These are phyloP conservation scores for Hypoxylon intermedium DNA, from an alignment of 495 filamentous ascomycete species.

Conservation along the genomic window DNA sequence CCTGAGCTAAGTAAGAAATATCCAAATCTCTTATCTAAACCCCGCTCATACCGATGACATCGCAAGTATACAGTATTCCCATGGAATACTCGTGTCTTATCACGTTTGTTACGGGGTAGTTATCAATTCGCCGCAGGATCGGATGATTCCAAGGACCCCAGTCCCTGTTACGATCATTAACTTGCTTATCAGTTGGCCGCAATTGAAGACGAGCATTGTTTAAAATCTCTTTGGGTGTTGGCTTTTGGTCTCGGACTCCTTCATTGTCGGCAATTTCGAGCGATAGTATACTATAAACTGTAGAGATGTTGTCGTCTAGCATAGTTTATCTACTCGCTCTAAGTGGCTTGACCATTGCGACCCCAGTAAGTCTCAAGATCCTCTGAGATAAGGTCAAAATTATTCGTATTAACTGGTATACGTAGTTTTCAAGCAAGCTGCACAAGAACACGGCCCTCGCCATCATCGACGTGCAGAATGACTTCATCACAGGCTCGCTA, in stretches of 20 bases:
- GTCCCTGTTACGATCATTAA: too few relatives aligned
- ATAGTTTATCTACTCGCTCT: slow-evolving; percentile 7
- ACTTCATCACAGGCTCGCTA: slow-evolving; percentile 44
- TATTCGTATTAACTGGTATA: neutral
- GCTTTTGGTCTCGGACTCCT: too few relatives aligned
- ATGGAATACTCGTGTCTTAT: too few relatives aligned
- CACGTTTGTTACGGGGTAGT: too few relatives aligned
- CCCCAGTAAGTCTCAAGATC: slow-evolving; percentile 21
- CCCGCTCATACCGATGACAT: slow-evolving; percentile 6
- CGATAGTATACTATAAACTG: neutral
- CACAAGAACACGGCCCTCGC: slow-evolving; percentile 42
- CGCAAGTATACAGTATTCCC: too few relatives aligned
- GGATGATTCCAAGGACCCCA: too few relatives aligned
- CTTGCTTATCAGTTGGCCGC: too few relatives aligned
- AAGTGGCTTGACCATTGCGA: slow-evolving; percentile 1
- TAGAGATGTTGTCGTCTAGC: slow-evolving; percentile 14
- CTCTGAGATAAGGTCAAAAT: neutral
- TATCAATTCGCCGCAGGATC: too few relatives aligned
- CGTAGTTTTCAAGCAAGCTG: slow-evolving; percentile 31
- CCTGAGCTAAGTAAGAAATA: neutral
- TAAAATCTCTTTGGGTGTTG: too few relatives aligned
- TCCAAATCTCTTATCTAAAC: slow-evolving; percentile 21
- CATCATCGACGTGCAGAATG: slow-evolving; percentile 44
- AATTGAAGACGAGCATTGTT: too few relatives aligned
- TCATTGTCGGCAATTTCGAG: neutral